phyloP scores from a whole-genome alignment of 345 rosid species.

The Moringa oleifera region DNA sequence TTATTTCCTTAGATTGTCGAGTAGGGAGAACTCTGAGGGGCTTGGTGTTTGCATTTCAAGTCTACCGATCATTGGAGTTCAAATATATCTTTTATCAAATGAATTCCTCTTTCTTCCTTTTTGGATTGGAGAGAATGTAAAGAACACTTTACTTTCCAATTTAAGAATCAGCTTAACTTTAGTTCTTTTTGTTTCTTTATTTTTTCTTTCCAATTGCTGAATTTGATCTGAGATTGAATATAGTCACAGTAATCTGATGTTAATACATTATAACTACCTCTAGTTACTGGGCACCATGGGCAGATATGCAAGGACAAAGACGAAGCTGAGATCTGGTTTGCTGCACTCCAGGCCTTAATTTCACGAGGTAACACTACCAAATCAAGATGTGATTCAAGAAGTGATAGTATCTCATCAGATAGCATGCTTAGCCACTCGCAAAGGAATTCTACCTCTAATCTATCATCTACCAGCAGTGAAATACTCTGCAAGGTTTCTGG shows the following conservation, averaged over 20 bases:
- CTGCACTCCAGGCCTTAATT: conserved; percentile 30
- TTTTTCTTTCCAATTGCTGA: neutral
- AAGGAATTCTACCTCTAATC: conserved; percentile 15
- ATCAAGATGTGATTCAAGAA: conserved; percentile 25
- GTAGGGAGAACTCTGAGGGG: no score
- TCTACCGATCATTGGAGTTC: no score
- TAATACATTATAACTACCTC: conserved; percentile 7
- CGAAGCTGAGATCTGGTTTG: conserved; percentile 38
- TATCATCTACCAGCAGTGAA: conserved; percentile 36
- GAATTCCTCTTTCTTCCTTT: neutral
- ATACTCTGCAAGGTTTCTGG: conserved; percentile 32
- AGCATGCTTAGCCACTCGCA: conserved; percentile 11
- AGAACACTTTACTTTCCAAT: neutral
- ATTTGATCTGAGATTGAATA: neutral
- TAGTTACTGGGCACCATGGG: conserved; percentile 12
- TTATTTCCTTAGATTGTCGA: no score
- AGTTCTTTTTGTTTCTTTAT: neutral
- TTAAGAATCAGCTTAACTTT: neutral
- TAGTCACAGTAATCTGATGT: neutral
- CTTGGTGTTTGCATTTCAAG: no score
- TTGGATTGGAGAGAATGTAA: neutral
- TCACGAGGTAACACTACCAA: conserved; percentile 22
- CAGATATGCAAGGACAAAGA: conserved; percentile 49
- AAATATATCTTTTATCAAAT: neutral
- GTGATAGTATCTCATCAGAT: conserved; percentile 13